Percentiles rank a stretch among this genome's conserved stretches.
Conservation (phyloP, 352 stramenopile genomes). For the Globisporangium ultimum region DNA sequence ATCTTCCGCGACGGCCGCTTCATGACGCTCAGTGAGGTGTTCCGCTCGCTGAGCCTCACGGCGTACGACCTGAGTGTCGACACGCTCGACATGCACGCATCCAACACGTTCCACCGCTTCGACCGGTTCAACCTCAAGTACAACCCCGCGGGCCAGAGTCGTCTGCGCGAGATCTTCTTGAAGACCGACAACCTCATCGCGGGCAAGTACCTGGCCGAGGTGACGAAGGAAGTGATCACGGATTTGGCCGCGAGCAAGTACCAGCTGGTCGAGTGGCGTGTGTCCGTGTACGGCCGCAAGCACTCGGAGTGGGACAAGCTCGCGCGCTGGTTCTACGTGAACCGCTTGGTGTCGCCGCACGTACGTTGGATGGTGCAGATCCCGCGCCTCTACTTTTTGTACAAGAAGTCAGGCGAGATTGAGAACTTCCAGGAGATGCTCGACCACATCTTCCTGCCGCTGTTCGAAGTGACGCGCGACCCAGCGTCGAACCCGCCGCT, state of each 20-base stretch:
- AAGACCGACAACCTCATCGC: constrained; percentile 98
- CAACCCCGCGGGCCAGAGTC: constrained; percentile 93
- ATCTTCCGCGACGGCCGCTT: constrained; percentile 95
- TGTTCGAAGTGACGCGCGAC: constrained; percentile 97
- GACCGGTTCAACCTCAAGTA: constrained; percentile 99
- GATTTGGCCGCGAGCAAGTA: constrained; percentile 92
- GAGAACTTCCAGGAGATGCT: constrained; percentile 98
- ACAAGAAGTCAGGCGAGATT: constrained; percentile 90
- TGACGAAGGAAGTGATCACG: constrained; percentile 93
- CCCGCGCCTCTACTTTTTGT: constrained; percentile 96
- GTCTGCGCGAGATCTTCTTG: constrained; percentile 97
- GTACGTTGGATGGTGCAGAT: constrained; percentile 98
- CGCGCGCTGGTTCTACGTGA: constrained; percentile 95
- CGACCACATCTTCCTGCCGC: constrained; percentile 96
- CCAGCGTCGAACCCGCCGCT: constrained; percentile 90
- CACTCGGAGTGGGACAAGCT: constrained; percentile 96
- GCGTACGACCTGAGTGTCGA: constrained; percentile 98
- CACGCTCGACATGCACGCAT: constrained; percentile 98
- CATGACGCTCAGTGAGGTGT: constrained; percentile 95
- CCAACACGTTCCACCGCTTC: constrained; percentile 99
- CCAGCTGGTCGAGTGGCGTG: constrained; percentile 92
- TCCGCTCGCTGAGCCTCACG: constrained; percentile 91
- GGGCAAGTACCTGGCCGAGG: constrained; percentile 94
- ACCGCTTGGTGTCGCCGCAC: constrained; percentile 91
- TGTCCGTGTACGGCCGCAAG: constrained; percentile 94